Conservation (phyloP, 176 grass and related monocot genomes). For the Hordeum vulgare region MorexV3_pseudomolecules_assembly NC_058523.1:73824119-73824618, state of each 20-base stretch:
- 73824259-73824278: constrained; percentile 41
- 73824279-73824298: constrained; percentile 67
- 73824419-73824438: constrained; percentile 46
- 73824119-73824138: too few relatives aligned
- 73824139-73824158: too few relatives aligned
- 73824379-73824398: constrained; percentile 93
- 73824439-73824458: constrained; percentile 27
- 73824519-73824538: constrained; percentile 67
- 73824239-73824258: constrained; percentile 56
- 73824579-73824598: constrained; percentile 16
- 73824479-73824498: constrained; percentile 45
- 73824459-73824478: constrained; percentile 33
- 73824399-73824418: constrained; percentile 73
- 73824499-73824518: constrained; percentile 74
- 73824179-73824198: constrained; percentile 89
- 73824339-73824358: constrained; percentile 96
- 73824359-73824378: constrained; percentile 93
- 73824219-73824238: constrained; percentile 66
- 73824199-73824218: constrained; percentile 79
- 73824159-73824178: constrained; percentile 76
- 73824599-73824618: constrained; percentile 29
- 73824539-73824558: constrained; percentile 56
- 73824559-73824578: constrained; percentile 28
- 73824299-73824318: constrained; percentile 50
- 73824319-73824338: constrained; percentile 95